Conservation (phyloP, 495 filamentous ascomycete species). For the Tirmania nivea region DNA sequence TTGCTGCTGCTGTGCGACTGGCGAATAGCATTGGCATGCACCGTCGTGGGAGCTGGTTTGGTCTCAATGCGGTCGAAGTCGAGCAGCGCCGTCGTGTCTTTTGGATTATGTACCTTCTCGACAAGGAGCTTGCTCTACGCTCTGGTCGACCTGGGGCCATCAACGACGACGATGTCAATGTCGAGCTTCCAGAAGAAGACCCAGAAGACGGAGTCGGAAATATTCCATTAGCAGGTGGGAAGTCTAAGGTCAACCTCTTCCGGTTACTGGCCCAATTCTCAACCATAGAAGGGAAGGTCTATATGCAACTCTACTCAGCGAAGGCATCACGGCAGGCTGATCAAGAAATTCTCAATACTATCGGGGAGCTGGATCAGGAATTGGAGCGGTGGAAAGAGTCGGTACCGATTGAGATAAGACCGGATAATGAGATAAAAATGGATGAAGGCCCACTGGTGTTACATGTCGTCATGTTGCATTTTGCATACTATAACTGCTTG, state of each 20-base stretch:
- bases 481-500: conserved; percentile 92
- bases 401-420: conserved; percentile 82
- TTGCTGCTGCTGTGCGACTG: conserved; percentile 77
- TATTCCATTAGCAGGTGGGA: conserved; percentile 74
- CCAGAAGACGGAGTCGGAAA: conserved; percentile 83
- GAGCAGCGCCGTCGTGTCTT: conserved; percentile 94
- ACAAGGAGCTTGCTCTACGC: conserved; percentile 86
- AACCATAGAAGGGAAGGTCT: conserved; percentile 79
- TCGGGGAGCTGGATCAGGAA: conserved; percentile 82
- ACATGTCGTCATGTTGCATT: conserved; percentile 81
- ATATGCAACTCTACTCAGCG: conserved; percentile 81
- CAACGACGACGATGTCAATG: conserved; percentile 96
- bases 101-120: conserved; percentile 92
- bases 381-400: conserved; percentile 91
- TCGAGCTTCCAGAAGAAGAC: conserved; percentile 79
- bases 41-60: conserved; percentile 76
- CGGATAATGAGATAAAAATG: conserved; percentile 83
- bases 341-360: conserved; percentile 83
- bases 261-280: conserved; percentile 76
- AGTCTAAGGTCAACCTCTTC: conserved; percentile 84
- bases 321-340: conserved; percentile 82
- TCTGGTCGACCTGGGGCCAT: conserved; percentile 84
- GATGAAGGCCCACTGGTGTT: conserved; percentile 68
- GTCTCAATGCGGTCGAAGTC: conserved; percentile 69
- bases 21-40: conserved; percentile 90